phyloP scores from a whole-genome alignment of 306 rosid genomes.

The Inga leiocalycina region DNA sequence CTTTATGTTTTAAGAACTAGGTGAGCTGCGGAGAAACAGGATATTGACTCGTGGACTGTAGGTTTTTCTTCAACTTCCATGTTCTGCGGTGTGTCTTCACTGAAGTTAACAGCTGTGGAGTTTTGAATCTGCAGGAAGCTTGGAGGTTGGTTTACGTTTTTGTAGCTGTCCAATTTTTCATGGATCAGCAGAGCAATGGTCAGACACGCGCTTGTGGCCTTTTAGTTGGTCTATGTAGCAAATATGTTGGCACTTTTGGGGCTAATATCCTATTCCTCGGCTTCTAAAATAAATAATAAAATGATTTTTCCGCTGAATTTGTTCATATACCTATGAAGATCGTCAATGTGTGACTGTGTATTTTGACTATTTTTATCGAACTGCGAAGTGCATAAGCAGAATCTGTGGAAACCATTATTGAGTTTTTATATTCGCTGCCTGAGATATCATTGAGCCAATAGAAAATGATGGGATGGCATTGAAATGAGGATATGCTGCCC shows the following conservation, averaged over 20 bases:
- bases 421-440: not conserved
- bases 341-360: conserved; percentile 11
- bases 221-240: not conserved
- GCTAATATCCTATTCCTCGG: not conserved
- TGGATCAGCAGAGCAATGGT: not conserved
- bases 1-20: conserved; percentile 19
- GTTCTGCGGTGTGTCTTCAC: not conserved
- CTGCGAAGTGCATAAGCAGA: not conserved
- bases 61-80: conserved; percentile 19
- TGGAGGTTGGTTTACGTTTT: conserved; percentile 15
- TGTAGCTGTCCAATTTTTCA: not conserved
- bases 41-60: not conserved
- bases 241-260: not conserved
- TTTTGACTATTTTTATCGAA: not conserved
- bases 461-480: not conserved
- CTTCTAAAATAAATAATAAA: not conserved
- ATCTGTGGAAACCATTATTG: not conserved
- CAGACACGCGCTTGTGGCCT: not conserved
- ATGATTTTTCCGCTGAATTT: not conserved
- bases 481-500: not conserved
- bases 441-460: not conserved
- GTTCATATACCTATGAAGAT: not conserved
- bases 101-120: not conserved
- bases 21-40: conserved; percentile 29
- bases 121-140: not conserved